Conservation (phyloP, 1,139 yeast genomes). For the Meyerozyma carpophila region DNA sequence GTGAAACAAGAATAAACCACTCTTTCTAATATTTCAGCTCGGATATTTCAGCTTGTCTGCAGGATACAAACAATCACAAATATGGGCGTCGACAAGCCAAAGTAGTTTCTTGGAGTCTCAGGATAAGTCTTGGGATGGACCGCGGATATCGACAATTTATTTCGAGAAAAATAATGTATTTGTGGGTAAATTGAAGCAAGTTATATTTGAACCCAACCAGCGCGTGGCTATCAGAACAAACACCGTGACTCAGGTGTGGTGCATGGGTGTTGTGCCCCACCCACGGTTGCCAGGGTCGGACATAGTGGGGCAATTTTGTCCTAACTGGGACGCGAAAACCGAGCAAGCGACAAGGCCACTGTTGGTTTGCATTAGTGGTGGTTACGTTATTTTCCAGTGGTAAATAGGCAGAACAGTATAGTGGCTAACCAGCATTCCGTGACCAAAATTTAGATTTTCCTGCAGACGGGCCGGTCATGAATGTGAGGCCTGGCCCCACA, state of each 20-base stretch:
- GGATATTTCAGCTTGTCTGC: background rate
- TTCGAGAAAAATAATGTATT: background rate
- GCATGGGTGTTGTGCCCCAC: background rate
- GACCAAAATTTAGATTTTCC: background rate
- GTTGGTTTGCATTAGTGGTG: too few species aligned
- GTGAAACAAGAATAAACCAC: background rate
- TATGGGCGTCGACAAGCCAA: too few species aligned
- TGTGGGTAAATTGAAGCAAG: background rate
- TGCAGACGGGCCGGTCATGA: background rate
- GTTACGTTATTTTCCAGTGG: too few species aligned
- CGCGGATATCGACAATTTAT: too few species aligned
- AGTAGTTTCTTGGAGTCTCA: too few species aligned
- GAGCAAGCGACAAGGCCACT: too few species aligned
- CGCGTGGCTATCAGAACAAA: background rate
- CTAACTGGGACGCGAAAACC: too few species aligned
- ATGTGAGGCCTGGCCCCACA: background rate
- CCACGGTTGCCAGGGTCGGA: background rate
- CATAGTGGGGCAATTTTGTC: background rate
- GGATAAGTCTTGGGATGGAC: too few species aligned
- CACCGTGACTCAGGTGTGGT: constrained; percentile 1
- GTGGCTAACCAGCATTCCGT: background rate
- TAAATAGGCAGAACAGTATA: background rate
- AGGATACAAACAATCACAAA: background rate
- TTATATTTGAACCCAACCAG: background rate
- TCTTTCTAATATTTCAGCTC: background rate